Evolutionary conservation across 257 asterid species (phyloP).

Genomic region (Hygrophila difformis): DNA sequence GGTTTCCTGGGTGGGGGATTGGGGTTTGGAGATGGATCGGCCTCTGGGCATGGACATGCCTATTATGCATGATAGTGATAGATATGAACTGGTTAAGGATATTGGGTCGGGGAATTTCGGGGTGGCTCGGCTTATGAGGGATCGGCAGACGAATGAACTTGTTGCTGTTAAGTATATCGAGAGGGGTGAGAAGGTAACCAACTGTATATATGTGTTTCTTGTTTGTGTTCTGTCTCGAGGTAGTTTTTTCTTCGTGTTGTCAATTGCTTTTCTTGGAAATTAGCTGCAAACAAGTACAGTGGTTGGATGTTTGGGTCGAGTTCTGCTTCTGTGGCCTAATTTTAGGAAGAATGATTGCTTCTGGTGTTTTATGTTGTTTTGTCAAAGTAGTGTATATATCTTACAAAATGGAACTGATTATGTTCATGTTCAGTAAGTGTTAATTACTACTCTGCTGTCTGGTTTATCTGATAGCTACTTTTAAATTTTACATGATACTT

Average conservation of each 20-base stretch:
- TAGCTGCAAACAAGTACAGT: not conserved
- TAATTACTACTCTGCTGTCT: not conserved
- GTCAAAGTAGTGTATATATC: too few species aligned
- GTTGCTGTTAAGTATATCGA: conserved; percentile 99
- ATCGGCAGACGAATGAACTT: conserved; percentile 71
- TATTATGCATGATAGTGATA: conserved; percentile 84
- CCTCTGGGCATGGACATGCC: conserved; percentile 86
- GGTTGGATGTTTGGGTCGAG: not conserved
- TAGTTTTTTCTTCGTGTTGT: too few species aligned
- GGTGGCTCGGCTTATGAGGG: conserved; percentile 94
- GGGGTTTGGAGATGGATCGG: conserved; percentile 51
- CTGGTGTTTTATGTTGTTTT: too few species aligned
- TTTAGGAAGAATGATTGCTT: too few species aligned
- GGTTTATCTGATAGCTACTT: not conserved
- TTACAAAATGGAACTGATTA: too few species aligned
- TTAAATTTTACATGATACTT: not conserved
- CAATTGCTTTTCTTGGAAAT: not conserved
- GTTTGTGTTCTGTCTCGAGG: not conserved
- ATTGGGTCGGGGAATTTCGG: conserved; percentile 98
- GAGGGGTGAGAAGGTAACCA: conserved; percentile 90
- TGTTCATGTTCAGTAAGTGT: too few species aligned
- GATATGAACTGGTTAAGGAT: conserved; percentile 82
- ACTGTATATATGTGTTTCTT: too few species aligned
- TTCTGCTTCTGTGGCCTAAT: too few species aligned
- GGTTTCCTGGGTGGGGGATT: conserved; percentile 4